Evolutionary conservation across 805 yeast species (phyloP).

Genomic region (Yamadazyma takamatsuzukensis): DNA sequence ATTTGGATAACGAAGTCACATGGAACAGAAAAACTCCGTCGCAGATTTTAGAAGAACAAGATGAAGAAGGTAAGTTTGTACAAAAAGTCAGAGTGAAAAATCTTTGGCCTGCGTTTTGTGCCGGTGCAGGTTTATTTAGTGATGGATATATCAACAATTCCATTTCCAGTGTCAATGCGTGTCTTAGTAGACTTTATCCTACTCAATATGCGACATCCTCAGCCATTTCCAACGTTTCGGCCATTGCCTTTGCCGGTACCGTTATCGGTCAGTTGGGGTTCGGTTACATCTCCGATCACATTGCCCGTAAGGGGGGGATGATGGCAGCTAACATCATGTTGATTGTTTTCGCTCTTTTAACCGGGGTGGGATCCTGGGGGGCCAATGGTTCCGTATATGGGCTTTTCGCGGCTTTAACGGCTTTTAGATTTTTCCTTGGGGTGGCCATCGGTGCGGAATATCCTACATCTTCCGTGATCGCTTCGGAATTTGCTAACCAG

Average conservation of each 20-base stretch:
- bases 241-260: constrained; percentile 90
- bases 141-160: constrained; percentile 92
- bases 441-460: constrained; percentile 93
- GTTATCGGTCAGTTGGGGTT: constrained; percentile 81
- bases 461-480: constrained; percentile 90
- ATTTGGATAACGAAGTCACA: constrained; percentile 42
- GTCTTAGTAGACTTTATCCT: constrained; percentile 66
- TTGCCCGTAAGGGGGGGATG: constrained; percentile 83
- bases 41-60: constrained; percentile 20
- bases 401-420: constrained; percentile 77
- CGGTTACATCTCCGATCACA: constrained; percentile 77
- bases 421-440: constrained; percentile 84
- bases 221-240: constrained; percentile 76
- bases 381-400: constrained; percentile 65
- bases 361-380: constrained; percentile 85
- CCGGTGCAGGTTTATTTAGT: constrained; percentile 91
- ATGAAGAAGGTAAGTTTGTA: constrained; percentile 7
- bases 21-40: constrained; percentile 24
- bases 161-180: constrained; percentile 73
- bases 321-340: constrained; percentile 69
- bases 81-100: constrained; percentile 17
- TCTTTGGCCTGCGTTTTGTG: constrained; percentile 66
- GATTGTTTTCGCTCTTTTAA: constrained; percentile 71
- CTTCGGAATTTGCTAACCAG: constrained; percentile 83
- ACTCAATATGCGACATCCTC: constrained; percentile 53